phyloP scores from a whole-genome alignment of 371 early-diverging fungal genomes.

The Entomophthora muscae region DNA sequence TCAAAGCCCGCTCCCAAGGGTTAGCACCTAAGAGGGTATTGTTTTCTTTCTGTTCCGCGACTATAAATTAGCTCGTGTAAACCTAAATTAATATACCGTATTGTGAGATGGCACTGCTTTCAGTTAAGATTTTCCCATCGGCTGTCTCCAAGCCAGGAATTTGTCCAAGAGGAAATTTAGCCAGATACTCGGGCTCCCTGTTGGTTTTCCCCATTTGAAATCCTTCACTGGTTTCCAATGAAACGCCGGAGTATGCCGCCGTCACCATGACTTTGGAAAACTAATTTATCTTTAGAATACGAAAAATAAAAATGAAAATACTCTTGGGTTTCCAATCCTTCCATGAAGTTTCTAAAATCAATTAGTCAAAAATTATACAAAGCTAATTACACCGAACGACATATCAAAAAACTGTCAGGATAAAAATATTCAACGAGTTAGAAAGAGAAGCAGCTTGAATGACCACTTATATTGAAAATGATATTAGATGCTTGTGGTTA shows the following conservation, averaged over 20 bases:
- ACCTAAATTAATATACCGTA: conserved; percentile 35
- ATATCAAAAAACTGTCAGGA: too few species aligned
- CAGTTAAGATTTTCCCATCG: conserved; percentile 41
- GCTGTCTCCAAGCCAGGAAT: conserved; percentile 57
- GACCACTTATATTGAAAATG: too few species aligned
- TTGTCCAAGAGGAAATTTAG: conserved; percentile 40
- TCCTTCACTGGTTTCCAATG: neutral
- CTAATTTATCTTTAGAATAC: neutral
- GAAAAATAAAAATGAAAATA: neutral
- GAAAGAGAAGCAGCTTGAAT: too few species aligned
- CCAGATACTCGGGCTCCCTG: conserved; percentile 46
- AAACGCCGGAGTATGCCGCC: neutral
- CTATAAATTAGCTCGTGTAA: neutral
- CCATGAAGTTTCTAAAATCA: neutral
- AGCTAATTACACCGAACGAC: too few species aligned
- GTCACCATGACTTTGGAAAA: neutral
- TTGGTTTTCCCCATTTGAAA: neutral
- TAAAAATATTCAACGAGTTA: too few species aligned
- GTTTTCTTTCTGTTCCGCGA: conserved; percentile 43
- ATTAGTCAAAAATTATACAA: too few species aligned
- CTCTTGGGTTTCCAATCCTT: neutral
- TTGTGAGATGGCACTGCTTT: conserved; percentile 76
- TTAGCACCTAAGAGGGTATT: conserved; percentile 41
- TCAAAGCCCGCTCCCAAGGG: conserved; percentile 50
- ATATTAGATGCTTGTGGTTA: too few species aligned